Percentiles rank a stretch among this genome's conserved stretches.
Evolutionary conservation across 257 asterid genomes (phyloP).

Genomic region (Apocynum venetum): DNA sequence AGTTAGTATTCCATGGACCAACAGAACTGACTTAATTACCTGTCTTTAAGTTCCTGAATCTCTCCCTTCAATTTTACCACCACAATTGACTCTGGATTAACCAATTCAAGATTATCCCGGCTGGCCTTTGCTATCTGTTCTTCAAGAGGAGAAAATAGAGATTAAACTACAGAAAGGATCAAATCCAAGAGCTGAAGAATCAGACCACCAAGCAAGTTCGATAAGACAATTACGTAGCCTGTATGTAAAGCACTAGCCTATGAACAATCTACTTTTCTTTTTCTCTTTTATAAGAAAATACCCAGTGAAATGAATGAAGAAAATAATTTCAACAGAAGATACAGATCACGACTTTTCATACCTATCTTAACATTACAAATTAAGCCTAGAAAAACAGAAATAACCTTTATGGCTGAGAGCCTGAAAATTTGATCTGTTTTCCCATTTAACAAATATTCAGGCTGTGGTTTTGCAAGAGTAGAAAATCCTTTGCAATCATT

Average conservation of each 20-base stretch:
- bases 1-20: not conserved
- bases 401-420: constrained; percentile 32
- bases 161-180: not conserved
- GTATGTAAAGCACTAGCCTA: not conserved
- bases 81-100: constrained; percentile 7
- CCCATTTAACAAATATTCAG: constrained; percentile 9
- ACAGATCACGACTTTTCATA: not conserved
- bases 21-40: constrained; percentile 25
- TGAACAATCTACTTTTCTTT: not conserved
- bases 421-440: constrained; percentile 8
- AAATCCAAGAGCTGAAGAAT: not conserved
- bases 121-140: constrained; percentile 27
- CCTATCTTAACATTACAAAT: not conserved
- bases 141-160: not conserved
- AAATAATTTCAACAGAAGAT: not conserved
- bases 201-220: not conserved
- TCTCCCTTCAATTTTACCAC: constrained; percentile 35
- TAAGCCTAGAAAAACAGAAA: not conserved
- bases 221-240: not conserved
- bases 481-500: constrained; percentile 7
- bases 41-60: constrained; percentile 24
- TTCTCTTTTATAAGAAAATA: not conserved
- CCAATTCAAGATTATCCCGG: constrained; percentile 10
- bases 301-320: not conserved
- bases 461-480: constrained; percentile 8